Evolutionary conservation across 108 stramenopile genomes (phyloP), one percentile per base, ranked within the genome.

Genomic region (Hondaea fermentalgiana): DNA sequence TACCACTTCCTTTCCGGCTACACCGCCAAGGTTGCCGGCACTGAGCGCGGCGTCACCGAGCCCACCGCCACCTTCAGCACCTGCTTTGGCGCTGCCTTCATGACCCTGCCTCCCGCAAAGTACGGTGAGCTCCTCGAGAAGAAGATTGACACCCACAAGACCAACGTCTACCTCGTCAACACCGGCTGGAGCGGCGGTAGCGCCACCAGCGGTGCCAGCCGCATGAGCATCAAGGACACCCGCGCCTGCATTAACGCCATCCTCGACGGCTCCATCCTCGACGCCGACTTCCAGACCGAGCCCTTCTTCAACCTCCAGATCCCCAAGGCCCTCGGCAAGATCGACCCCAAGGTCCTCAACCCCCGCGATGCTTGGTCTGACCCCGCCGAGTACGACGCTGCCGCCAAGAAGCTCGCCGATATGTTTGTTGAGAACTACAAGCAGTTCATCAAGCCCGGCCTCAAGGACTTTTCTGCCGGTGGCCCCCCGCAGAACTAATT

Each of bases 11-110:
- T 99, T 72, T 95, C 95, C 58, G 98, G 98, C 58, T 99, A 98
- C 93, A 99, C 98, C 17, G 97, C 97, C 87, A 99, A 99, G 93
- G 98, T 99, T 60, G 98, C 98, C 55, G 98, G 98, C 57, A 99
- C 98, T 59, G 98, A 99, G 92, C 95, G 98, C 17, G 98, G 98
- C 58, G 92, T 99, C 58, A 97, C 93, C 19, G 97, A 99, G 91
- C 98, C 98, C 10, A 88, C 92, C 57, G 95, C 98, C 58, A 99
- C 95, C 42, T 99, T 99, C 92, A 93, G 92, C 59, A 95, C 97
- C 43, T 97, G 98, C 93, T 99, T 99, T 92, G 98, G 98, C 59
- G 97, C 97, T 72, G 97, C 98, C n/a, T 99, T 99, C 94, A 90
- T 99, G 90, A 97, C 98, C 58, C 93, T 97, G 17, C 96, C 97